A percentile compares a stretch with the other conserved stretches of the same genome.
Conservation (phyloP, 2,329 filamentous ascomycete genomes). For the Xylaria sp. region DNA sequence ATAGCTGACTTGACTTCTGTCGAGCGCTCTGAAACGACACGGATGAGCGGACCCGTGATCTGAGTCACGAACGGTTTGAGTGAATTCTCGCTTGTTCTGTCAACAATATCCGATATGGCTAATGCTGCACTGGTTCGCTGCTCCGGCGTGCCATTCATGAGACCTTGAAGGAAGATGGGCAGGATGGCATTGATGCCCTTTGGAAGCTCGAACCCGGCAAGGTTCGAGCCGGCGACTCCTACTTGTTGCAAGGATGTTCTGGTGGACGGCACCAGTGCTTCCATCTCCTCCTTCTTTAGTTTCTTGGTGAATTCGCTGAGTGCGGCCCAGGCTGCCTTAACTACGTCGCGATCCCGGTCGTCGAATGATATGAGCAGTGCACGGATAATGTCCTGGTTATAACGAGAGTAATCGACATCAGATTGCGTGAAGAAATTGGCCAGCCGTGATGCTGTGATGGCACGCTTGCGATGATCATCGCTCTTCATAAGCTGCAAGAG, state of each 20-base stretch:
- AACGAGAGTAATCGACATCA: conserved; percentile 90
- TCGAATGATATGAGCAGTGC: conserved; percentile 92
- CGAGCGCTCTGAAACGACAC: conserved; percentile 95
- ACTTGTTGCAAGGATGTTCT: conserved; percentile 87
- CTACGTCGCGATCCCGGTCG: conserved; percentile 82
- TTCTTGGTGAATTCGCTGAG: conserved; percentile 88
- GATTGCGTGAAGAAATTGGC: conserved; percentile 85
- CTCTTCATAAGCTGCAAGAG: conserved; percentile 89
- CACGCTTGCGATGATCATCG: conserved; percentile 87
- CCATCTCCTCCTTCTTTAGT: conserved; percentile 98
- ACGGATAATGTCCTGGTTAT: conserved; percentile 94
- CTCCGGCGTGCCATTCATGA: conserved; percentile 95
- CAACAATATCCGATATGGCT: conserved; percentile 94
- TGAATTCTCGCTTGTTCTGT: conserved; percentile 86
- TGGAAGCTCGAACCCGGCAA: conserved; percentile 89
- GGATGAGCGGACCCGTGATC: conserved; percentile 96
- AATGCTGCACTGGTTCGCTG: conserved; percentile 92
- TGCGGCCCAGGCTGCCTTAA: conserved; percentile 89
- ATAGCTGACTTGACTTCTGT: conserved; percentile 97
- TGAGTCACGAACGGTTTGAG: conserved; percentile 96
- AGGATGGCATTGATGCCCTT: conserved; percentile 98
- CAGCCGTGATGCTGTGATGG: conserved; percentile 80
- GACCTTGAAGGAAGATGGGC: conserved; percentile 95
- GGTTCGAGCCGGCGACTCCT: conserved; percentile 83
- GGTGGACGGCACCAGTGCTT: conserved; percentile 86